A percentile compares a stretch with the other conserved stretches of the same genome.
Evolutionary conservation across 1,284 basidiomycete genomes (phyloP).

Genomic region (Ustilago bromivora): DNA sequence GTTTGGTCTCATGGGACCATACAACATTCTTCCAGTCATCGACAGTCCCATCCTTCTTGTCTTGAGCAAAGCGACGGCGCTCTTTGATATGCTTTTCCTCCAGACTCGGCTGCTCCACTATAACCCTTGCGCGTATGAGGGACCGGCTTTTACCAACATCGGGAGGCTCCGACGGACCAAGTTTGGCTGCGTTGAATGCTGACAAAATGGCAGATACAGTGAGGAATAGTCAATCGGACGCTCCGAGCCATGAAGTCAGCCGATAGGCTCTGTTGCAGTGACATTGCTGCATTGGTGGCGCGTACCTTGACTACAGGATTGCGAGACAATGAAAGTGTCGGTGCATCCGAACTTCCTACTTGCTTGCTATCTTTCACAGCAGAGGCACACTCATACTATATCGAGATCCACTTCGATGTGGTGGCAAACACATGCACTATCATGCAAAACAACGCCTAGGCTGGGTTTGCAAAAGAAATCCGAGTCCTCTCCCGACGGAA

Average conservation of each 20-base stretch:
- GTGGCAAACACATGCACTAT: not conserved
- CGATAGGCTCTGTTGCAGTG: no score
- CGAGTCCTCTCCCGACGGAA: conserved; percentile 1
- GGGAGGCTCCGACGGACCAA: no score
- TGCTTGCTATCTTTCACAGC: no score
- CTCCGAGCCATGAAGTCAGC: no score
- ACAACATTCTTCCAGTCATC: conserved; percentile 25
- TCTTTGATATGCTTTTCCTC: conserved; percentile 4
- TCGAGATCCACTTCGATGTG: not conserved
- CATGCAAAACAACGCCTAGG: not conserved
- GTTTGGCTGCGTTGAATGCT: no score
- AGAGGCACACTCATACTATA: not conserved
- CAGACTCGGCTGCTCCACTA: not conserved
- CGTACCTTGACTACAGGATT: no score
- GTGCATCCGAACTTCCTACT: no score
- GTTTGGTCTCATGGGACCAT: conserved; percentile 31
- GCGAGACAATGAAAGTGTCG: no score
- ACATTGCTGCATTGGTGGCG: no score
- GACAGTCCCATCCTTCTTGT: conserved; percentile 24
- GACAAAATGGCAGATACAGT: no score
- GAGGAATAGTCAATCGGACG: no score
- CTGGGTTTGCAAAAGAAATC: not conserved
- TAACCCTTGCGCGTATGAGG: not conserved
- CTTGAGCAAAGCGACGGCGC: conserved; percentile 12
- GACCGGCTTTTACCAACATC: not conserved